phyloP scores from a whole-genome alignment of 371 early-diverging fungal genomes.

The Apophysomyces sp. region DNA sequence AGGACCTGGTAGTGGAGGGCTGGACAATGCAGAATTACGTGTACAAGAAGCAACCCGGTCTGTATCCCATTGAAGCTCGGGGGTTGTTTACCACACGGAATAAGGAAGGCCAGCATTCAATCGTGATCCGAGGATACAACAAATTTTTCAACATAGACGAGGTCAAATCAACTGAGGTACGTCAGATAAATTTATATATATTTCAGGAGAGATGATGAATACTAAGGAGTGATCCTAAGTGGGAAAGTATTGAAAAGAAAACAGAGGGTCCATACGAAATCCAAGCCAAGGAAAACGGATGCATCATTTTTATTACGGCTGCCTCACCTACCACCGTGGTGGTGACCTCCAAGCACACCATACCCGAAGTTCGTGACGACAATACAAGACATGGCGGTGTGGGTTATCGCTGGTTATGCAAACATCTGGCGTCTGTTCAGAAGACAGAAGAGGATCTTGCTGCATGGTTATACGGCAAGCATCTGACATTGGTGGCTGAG shows the following conservation, averaged over 20 bases:
- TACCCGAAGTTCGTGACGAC: slow-evolving; percentile 36
- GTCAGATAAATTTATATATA: neutral
- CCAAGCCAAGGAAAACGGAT: slow-evolving; percentile 95
- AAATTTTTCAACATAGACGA: slow-evolving; percentile 90
- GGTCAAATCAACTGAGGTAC: slow-evolving; percentile 50
- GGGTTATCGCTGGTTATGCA: slow-evolving; percentile 78
- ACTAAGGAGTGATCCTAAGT: slow-evolving; percentile 23
- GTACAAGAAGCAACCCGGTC: slow-evolving; percentile 56
- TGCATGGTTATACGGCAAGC: slow-evolving; percentile 64
- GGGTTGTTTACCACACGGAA: slow-evolving; percentile 72
- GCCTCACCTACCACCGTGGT: slow-evolving; percentile 59
- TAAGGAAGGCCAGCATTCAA: slow-evolving; percentile 33
- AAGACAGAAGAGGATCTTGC: slow-evolving; percentile 67
- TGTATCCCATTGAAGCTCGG: slow-evolving; percentile 75
- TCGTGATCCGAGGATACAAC: slow-evolving; percentile 89
- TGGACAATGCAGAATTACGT: slow-evolving; percentile 46
- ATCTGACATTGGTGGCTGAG: slow-evolving; percentile 85
- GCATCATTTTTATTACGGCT: slow-evolving; percentile 85
- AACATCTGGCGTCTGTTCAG: slow-evolving; percentile 58
- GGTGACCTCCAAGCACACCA: slow-evolving; percentile 88
- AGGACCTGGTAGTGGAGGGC: slow-evolving; percentile 20
- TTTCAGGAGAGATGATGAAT: neutral
- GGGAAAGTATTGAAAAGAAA: slow-evolving; percentile 56
- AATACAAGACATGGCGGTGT: slow-evolving; percentile 48
- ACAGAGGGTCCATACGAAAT: slow-evolving; percentile 88